These are phyloP conservation scores for Boletus subluridellus DNA, from an alignment of 1,284 basidiomycete genomes.

Conservation along the genomic window DNA sequence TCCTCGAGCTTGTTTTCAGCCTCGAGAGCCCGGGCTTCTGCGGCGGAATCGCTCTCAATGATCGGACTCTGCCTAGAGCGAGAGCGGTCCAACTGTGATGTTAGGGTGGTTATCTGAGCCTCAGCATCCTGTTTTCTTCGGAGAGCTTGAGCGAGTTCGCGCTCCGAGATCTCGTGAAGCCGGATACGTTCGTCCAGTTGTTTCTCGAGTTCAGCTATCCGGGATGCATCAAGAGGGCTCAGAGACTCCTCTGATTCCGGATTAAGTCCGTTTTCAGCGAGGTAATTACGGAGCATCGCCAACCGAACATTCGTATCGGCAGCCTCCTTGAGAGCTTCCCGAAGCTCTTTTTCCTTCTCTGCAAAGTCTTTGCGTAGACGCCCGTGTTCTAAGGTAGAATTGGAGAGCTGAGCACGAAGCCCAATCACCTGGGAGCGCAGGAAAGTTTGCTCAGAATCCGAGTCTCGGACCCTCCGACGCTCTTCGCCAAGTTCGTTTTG, in stretches of 20 bases:
- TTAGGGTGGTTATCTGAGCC: conserved; percentile 60
- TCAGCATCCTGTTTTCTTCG: conserved; percentile 73
- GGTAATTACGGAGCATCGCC: conserved; percentile 79
- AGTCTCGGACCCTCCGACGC: conserved; percentile 60
- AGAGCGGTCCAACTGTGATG: conserved; percentile 65
- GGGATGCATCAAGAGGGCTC: conserved; percentile 45
- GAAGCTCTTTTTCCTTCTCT: conserved; percentile 67
- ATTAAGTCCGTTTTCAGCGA: conserved; percentile 84
- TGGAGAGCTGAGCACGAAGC: conserved; percentile 74
- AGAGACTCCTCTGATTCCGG: conserved; percentile 61
- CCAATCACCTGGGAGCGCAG: conserved; percentile 78
- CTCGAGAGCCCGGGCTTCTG: conserved; percentile 61
- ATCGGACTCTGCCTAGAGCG: conserved; percentile 51
- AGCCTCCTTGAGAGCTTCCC: conserved; percentile 64
- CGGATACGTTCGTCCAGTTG: conserved; percentile 70
- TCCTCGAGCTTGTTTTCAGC: conserved; percentile 75
- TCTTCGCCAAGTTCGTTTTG: conserved; percentile 71
- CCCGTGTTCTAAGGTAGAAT: conserved; percentile 68
- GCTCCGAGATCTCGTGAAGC: conserved; percentile 70
- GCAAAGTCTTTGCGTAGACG: conserved; percentile 68
- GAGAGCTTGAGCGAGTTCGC: conserved; percentile 61
- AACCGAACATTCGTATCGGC: conserved; percentile 76
- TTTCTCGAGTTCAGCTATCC: conserved; percentile 68
- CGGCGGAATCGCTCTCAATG: conserved; percentile 36
- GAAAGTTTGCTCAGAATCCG: conserved; percentile 67